phyloP scores from a whole-genome alignment of 306 rosid species.

The barrel medic (Medicago truncatula) region DNA sequence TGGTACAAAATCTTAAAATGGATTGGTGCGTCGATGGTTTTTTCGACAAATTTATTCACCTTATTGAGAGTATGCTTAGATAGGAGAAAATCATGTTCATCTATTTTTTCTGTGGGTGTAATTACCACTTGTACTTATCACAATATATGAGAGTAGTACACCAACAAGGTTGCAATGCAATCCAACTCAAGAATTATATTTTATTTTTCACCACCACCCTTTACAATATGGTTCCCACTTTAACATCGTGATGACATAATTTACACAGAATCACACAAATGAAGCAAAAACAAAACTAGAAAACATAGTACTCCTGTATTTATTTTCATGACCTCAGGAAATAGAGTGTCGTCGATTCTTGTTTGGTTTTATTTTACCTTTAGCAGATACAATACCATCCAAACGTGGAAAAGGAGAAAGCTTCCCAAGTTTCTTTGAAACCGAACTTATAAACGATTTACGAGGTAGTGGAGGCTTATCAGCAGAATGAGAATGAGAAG shows the following conservation, averaged over 20 bases:
- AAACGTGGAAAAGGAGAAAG: constrained; percentile 79
- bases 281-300: constrained; percentile 14
- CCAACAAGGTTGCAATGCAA: constrained; percentile 3
- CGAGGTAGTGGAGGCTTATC: constrained; percentile 80
- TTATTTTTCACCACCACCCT: constrained; percentile 41
- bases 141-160: too few species aligned
- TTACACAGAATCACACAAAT: constrained; percentile 46
- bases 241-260: constrained; percentile 44
- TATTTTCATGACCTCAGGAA: constrained; percentile 59
- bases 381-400: constrained; percentile 60
- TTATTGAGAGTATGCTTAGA: too few species aligned
- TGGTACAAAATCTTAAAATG: too few species aligned
- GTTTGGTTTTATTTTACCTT: constrained; percentile 60
- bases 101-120: too few species aligned
- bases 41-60: too few species aligned
- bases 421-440: constrained; percentile 72
- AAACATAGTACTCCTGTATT: constrained; percentile 32
- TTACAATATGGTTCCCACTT: constrained; percentile 42
- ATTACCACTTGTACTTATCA: too few species aligned
- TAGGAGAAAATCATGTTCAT: too few species aligned
- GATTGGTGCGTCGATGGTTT: too few species aligned
- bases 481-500: constrained; percentile 52
- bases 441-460: constrained; percentile 71
- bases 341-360: constrained; percentile 88
- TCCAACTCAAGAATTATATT: constrained; percentile 36